Evolutionary conservation across 2,329 filamentous ascomycete species (phyloP).

Genomic region (Colletotrichum salicis): DNA sequence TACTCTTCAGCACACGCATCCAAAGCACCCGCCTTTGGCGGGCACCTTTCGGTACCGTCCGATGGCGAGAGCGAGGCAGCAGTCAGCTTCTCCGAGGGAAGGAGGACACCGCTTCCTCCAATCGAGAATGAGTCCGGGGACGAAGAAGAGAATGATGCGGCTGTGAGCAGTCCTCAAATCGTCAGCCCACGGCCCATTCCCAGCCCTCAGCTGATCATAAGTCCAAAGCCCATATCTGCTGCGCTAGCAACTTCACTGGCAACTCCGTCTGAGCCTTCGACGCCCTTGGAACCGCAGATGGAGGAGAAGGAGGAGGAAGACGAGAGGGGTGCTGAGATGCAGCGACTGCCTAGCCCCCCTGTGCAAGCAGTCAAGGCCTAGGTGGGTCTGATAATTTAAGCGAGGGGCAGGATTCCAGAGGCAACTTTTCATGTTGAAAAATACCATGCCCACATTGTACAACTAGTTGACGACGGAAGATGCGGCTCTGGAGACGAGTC

Average conservation of each 20-base stretch:
- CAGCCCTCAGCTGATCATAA: slow-evolving; percentile 11
- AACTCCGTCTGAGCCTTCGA: background rate
- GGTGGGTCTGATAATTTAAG: slow-evolving; percentile 33
- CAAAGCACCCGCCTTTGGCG: slow-evolving; percentile 52
- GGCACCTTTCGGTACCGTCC: slow-evolving; percentile 58
- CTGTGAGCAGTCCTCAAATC: background rate
- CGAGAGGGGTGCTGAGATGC: slow-evolving; percentile 38
- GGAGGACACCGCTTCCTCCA: slow-evolving; percentile 64
- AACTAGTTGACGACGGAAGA: background rate
- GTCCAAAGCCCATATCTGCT: slow-evolving; percentile 11
- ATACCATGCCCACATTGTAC: background rate
- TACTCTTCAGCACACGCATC: slow-evolving; percentile 65
- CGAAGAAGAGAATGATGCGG: slow-evolving; percentile 26
- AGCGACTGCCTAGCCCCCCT: slow-evolving; percentile 44
- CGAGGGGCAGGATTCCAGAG: background rate
- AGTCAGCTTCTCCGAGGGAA: slow-evolving; percentile 69
- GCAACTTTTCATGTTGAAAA: background rate
- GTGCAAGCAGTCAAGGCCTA: slow-evolving; percentile 48
- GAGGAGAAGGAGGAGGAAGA: slow-evolving; percentile 34
- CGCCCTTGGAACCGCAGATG: background rate
- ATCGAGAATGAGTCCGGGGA: slow-evolving; percentile 54
- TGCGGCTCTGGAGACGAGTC: background rate
- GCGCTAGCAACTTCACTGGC: background rate
- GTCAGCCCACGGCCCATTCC: slow-evolving; percentile 6
- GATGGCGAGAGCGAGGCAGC: slow-evolving; percentile 71